These are phyloP conservation scores for Populus euphratica DNA, from an alignment of 345 rosid species.

Conservation along the genomic window DNA sequence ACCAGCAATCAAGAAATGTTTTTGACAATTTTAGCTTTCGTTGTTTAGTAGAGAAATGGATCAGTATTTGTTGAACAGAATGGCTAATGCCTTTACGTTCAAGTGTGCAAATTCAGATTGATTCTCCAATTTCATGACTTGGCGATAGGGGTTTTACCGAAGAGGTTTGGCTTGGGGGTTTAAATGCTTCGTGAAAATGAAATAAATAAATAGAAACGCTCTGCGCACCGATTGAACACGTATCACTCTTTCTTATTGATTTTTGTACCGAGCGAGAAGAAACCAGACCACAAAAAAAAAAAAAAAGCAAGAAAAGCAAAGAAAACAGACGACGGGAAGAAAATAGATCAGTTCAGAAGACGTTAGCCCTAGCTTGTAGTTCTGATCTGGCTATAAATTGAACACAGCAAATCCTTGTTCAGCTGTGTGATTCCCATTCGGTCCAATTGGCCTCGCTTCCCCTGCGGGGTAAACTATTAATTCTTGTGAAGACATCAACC, in stretches of 20 bases:
- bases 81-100: neutral
- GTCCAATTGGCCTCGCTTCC: conserved; percentile 53
- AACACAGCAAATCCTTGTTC: neutral
- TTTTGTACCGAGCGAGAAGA: neutral
- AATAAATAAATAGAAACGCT: neutral
- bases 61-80: neutral
- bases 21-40: neutral
- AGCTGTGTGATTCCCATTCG: conserved; percentile 19
- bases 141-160: neutral
- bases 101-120: neutral
- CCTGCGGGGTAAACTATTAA: conserved; percentile 43
- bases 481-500: conserved; percentile 38
- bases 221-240: neutral
- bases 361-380: neutral
- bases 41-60: neutral
- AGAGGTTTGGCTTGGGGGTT: neutral
- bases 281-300: neutral
- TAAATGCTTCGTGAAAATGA: no score
- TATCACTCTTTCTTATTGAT: neutral
- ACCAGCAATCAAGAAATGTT: neutral
- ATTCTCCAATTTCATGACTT: neutral
- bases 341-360: neutral
- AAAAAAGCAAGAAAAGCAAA: neutral
- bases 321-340: neutral
- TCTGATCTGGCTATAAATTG: neutral